Conservation (phyloP, 352 stramenopile genomes). For the Thalassiosira livingstoniorum region DNA sequence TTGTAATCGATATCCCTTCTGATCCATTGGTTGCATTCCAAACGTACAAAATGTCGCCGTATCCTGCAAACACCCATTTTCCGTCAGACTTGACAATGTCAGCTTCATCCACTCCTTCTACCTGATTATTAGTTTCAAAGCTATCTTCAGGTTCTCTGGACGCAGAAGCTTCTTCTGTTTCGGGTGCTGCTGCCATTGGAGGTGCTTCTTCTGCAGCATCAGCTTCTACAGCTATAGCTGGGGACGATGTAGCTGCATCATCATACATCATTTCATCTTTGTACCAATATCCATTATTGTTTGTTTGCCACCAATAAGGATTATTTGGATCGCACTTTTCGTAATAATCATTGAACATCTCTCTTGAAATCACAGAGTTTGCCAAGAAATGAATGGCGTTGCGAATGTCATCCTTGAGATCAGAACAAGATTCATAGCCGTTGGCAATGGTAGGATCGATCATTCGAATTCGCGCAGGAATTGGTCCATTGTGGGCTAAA, state of each 20-base stretch:
- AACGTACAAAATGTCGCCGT: constrained; percentile 57
- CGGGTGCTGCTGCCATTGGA: neutral
- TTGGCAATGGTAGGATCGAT: constrained; percentile 47
- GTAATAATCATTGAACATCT: constrained; percentile 34
- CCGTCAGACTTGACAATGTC: constrained; percentile 61
- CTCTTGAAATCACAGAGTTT: constrained; percentile 51
- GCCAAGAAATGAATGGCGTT: constrained; percentile 59
- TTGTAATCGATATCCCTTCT: constrained; percentile 50
- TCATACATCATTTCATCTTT: no score
- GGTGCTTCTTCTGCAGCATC: no score
- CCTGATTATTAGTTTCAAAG: constrained; percentile 67
- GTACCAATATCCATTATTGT: no score
- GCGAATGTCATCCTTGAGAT: constrained; percentile 56
- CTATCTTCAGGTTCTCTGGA: constrained; percentile 53
- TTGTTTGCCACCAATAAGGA: neutral
- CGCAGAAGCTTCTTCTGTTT: neutral
- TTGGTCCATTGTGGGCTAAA: constrained; percentile 41
- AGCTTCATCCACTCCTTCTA: constrained; percentile 62
- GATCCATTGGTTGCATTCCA: constrained; percentile 56
- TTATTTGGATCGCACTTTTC: constrained; percentile 49
- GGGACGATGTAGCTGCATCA: neutral
- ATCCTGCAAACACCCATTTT: constrained; percentile 57
- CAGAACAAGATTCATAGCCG: constrained; percentile 52
- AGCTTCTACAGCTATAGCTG: constrained; percentile 6
- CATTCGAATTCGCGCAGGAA: constrained; percentile 51